These are phyloP conservation scores for Gossypium stocksii DNA, from an alignment of 345 rosid genomes.

Conservation along the genomic window DNA sequence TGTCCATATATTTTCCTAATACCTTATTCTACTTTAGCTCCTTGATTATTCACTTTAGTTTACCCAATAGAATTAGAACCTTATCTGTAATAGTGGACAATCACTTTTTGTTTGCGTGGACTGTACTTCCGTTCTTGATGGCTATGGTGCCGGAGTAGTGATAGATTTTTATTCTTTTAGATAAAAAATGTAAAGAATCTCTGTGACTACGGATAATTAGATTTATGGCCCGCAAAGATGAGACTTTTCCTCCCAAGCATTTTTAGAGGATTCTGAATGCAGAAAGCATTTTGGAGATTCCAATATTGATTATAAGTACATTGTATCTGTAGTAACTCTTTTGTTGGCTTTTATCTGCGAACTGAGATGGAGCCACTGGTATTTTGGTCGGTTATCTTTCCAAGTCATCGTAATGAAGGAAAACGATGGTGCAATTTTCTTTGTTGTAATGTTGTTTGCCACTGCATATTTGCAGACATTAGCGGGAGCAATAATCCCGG, in stretches of 20 bases:
- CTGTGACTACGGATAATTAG: neutral
- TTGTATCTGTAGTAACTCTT: neutral
- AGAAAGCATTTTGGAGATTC: neutral
- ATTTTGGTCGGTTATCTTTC: neutral
- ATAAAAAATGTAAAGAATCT: neutral
- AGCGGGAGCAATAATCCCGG: neutral
- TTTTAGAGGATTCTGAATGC: neutral
- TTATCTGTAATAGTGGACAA: neutral
- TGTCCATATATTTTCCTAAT: neutral
- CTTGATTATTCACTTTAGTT: neutral
- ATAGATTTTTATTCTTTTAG: neutral
- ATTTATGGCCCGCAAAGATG: neutral
- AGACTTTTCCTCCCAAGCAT: neutral
- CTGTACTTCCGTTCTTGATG: neutral
- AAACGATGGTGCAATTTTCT: neutral
- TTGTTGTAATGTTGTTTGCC: neutral
- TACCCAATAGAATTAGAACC: neutral
- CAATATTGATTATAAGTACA: neutral
- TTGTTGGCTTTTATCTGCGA: neutral
- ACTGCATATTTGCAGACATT: neutral
- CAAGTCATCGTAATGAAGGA: neutral
- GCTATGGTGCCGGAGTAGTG: neutral
- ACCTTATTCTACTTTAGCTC: neutral
- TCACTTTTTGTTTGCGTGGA: neutral
- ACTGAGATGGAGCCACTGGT: neutral